Evolutionary conservation across 176 grass and related monocot genomes (phyloP).

Genomic region (Ensete ventricosum): DNA sequence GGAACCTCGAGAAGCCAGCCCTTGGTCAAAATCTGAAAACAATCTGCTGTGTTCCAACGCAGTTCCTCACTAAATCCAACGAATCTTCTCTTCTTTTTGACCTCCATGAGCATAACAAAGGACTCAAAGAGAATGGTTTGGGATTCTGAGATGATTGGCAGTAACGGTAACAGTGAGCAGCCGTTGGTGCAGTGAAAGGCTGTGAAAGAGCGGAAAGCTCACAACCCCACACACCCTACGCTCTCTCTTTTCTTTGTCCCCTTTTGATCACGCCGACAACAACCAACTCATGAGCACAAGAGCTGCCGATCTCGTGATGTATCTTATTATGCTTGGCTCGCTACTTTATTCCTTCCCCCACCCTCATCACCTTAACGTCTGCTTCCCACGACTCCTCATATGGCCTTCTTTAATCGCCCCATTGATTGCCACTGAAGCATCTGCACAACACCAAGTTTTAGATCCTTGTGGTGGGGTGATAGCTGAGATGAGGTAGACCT

Average conservation of each 20-base stretch:
- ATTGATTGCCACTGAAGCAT: not conserved
- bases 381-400: not conserved
- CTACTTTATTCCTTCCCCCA: not conserved
- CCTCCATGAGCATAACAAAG: no score
- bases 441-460: not conserved
- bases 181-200: not conserved
- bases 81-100: no score
- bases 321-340: not conserved
- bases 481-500: not conserved
- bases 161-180: no score
- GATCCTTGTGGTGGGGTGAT: not conserved
- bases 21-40: no score
- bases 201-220: not conserved
- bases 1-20: no score
- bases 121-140: no score
- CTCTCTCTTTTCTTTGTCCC: not conserved
- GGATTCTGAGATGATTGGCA: no score
- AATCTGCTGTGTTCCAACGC: no score
- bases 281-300: not conserved
- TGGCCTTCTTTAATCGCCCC: not conserved
- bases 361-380: not conserved
- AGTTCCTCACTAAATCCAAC: no score
- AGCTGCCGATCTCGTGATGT: slow-evolving; percentile 1
- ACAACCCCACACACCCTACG: not conserved
- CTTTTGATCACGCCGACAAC: not conserved